Conservation (phyloP, 257 asterid species). For the Plantago elongata region DNA sequence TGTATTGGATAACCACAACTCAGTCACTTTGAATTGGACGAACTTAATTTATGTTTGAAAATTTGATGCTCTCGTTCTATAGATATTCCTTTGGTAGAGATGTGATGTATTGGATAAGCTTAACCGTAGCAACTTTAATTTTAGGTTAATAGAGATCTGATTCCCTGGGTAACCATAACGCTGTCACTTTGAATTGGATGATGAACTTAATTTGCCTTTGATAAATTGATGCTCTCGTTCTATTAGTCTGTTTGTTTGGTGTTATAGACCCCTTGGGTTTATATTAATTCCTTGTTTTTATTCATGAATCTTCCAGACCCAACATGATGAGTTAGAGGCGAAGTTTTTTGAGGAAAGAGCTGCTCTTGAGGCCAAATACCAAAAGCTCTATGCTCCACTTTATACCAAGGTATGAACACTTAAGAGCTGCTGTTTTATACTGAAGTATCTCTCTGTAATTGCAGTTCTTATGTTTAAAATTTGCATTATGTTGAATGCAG, state of each 20-base stretch:
- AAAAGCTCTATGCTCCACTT: slow-evolving; percentile 54
- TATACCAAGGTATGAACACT: slow-evolving; percentile 39
- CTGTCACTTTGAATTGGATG: too few relatives aligned
- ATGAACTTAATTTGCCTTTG: too few relatives aligned
- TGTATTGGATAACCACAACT: background rate
- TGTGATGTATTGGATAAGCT: too few relatives aligned
- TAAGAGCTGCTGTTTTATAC: background rate
- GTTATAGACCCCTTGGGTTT: background rate
- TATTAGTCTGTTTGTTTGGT: too few relatives aligned
- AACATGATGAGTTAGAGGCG: slow-evolving; percentile 59
- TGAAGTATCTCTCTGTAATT: background rate
- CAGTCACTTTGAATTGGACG: too few relatives aligned
- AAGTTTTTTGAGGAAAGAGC: slow-evolving; percentile 56
- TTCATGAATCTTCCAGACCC: slow-evolving; percentile 26
- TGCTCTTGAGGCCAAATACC: slow-evolving; percentile 62
- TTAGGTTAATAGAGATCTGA: too few relatives aligned
- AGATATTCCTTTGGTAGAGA: too few relatives aligned
- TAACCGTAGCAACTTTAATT: too few relatives aligned
- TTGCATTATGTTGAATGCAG: slow-evolving; percentile 28
- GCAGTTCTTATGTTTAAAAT: background rate
- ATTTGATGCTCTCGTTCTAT: too few relatives aligned
- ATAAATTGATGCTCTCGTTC: too few relatives aligned
- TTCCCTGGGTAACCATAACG: too few relatives aligned
- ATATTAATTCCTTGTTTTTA: background rate
- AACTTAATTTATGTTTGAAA: too few relatives aligned